Conservation (phyloP, 2,329 filamentous ascomycete species). For the Penicillium sp. region DNA sequence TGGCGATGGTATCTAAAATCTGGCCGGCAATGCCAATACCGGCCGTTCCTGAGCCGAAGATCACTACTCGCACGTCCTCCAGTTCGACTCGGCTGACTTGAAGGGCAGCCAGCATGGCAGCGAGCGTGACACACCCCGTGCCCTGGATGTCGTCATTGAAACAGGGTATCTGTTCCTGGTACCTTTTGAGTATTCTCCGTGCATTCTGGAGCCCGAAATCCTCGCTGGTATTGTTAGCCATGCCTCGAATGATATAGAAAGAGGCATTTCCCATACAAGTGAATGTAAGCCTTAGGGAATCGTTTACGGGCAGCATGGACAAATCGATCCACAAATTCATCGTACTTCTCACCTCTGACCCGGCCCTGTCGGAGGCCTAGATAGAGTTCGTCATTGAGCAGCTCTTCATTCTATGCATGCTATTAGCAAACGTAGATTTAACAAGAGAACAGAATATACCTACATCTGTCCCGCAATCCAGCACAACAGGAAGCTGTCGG, state of each 20-base stretch:
- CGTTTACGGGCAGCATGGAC: constrained; percentile 64
- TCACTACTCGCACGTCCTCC: constrained; percentile 65
- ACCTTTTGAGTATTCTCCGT: constrained; percentile 70
- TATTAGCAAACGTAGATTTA: neutral
- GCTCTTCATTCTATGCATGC: constrained; percentile 57
- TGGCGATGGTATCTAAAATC: constrained; percentile 72
- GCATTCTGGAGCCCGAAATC: constrained; percentile 81
- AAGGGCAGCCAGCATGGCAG: constrained; percentile 73
- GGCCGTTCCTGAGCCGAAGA: constrained; percentile 79
- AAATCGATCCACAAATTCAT: constrained; percentile 73
- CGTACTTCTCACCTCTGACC: constrained; percentile 68
- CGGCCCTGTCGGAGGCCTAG: constrained; percentile 68
- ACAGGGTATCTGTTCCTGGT: constrained; percentile 70
- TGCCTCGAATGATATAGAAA: neutral
- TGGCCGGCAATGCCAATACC: constrained; percentile 85
- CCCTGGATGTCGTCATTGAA: constrained; percentile 93
- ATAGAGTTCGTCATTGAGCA: constrained; percentile 75
- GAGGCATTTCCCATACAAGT: constrained; percentile 53
- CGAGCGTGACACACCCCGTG: constrained; percentile 81
- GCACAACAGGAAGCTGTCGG: constrained; percentile 72
- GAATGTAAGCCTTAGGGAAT: constrained; percentile 78
- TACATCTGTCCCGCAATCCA: constrained; percentile 80
- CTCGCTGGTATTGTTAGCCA: constrained; percentile 45
- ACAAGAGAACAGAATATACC: neutral
- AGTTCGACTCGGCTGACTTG: constrained; percentile 66